Base-by-base conservation (phyloP, 805 yeast species). In the Barnettozyma pratensis region DNA sequence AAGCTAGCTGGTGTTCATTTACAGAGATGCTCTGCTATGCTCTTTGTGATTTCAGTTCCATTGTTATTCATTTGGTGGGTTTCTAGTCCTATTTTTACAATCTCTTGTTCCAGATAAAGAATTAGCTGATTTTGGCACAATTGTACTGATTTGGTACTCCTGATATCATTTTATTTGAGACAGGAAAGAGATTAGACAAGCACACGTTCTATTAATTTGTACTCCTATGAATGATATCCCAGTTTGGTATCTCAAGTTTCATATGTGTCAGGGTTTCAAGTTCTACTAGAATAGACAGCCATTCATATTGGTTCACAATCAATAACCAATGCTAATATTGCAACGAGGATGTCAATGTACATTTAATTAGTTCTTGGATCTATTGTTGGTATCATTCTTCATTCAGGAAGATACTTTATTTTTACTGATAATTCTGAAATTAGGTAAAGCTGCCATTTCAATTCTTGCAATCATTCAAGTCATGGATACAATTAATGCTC, bases 281-380 rank as follows among this genome's bases (percentile, higher is more conserved):
- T 0, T 80, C 89, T 11, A 85, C 92, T 2, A 75, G 92, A 64
- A 77, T 85, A n/a, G n/a, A n/a, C n/a, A 26, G 92, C 92, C 5
- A 83, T 86, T 73, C 83, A 73, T 53, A 75, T 86, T 48, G 94
- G 94, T 28, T 86, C 88, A 1, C 47, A 48, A 47, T 44, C 49
- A 2, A 32, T 50, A 0, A 69, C 81, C 45, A 61, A 61, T 40
- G 74, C 77, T 19, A 67, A 67, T 41, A 57, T 66, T 2, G 77
- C 82, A 0, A 71, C 77, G 2, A 64, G 63, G 35, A 68, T 73
- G 6, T 74, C 78, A 0, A 49, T 70, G 28, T 28, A 39, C 7
- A 45, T 63, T 6, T 63, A 73, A 5, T 37, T 63, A 3, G 37
- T 52, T 12, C 38, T 71, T 27, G 75, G 74, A 2, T 32, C 71